phyloP scores from a whole-genome alignment of 805 yeast genomes.

The Wickerhamiella nectarea region DNA sequence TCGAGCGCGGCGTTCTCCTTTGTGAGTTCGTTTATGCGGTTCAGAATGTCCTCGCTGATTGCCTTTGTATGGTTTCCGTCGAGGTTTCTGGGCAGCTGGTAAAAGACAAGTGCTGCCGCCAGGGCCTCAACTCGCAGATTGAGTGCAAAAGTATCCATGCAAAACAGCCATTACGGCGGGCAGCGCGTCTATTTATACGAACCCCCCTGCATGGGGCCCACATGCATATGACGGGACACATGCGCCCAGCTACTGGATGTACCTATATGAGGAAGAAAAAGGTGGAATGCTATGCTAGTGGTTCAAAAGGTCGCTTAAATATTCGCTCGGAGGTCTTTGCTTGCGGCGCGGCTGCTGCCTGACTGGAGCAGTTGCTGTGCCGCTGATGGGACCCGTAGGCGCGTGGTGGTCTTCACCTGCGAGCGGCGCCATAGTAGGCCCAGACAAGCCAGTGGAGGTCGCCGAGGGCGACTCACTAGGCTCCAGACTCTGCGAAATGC shows the following conservation, averaged over 20 bases:
- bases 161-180: too few species aligned
- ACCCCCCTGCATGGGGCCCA: too few species aligned
- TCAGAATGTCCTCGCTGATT: slow-evolving; percentile 2
- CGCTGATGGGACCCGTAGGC: background rate
- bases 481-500: background rate
- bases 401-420: background rate
- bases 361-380: background rate
- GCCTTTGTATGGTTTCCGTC: background rate
- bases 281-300: slow-evolving; percentile 1
- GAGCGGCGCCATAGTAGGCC: background rate
- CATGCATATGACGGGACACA: background rate
- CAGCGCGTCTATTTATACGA: background rate
- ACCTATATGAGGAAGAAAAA: too few species aligned
- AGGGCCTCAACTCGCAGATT: slow-evolving; percentile 3
- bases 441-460: background rate
- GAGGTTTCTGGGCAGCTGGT: background rate
- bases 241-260: too few species aligned
- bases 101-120: background rate
- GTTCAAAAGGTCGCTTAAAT: background rate
- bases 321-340: slow-evolving; percentile 6
- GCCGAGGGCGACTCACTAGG: background rate
- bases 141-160: background rate
- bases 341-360: background rate
- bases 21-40: background rate
- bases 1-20: slow-evolving; percentile 2